Base-by-base conservation (phyloP, 306 rosid species). In the Adenanthera pavonina region DNA sequence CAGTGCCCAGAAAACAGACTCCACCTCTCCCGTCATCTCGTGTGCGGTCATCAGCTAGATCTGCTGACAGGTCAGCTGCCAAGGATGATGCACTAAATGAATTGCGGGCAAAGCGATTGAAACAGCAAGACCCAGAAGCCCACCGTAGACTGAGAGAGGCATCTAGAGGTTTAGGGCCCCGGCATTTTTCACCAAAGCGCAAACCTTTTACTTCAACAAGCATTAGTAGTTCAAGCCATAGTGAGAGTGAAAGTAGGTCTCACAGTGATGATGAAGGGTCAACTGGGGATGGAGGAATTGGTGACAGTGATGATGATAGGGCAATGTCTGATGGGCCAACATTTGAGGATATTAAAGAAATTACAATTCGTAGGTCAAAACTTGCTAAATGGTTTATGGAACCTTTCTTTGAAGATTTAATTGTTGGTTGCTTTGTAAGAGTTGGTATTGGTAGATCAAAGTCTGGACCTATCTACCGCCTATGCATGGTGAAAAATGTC, bases 381-480 rank as follows among this genome's bases (percentile, higher is more conserved):
- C 97, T 95, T 78, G 92, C 90, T 35, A 95, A 93, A 77, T 95
- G 98, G 99, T 73, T 89, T 13, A 89, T 93, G 97, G 98, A 95
- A 80, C 99, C 99, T 7, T 95, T 95, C 86, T 95, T 95, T 83
- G 97, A 93, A 85, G 99, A 93, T 84, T 86, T 95, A 59, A 92
- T 93, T 47, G 99, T 91, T 61, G 99, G 97, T 76, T 95, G 99
- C 90, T 95, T 93, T 82, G 98, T 95, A 47, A 85, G 99, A 83
- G 97, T 95, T 85, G 98, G 99, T 74, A 95, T 95, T 79, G 99
- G 98, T 49, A 91, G 92, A 81, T 90, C 98, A 15, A 95, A 88
- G 78, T 66, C 92, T 65, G 93, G 96, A 54, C 87, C 96, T 53
- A 87, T 92, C 73, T 93, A 95, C 85, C 75, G 99, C 86, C 96